A percentile compares a stretch with the other conserved stretches of the same genome.
phyloP scores from a whole-genome alignment of 2,329 filamentous ascomycete genomes.

The Harringtonia aguacate region DNA sequence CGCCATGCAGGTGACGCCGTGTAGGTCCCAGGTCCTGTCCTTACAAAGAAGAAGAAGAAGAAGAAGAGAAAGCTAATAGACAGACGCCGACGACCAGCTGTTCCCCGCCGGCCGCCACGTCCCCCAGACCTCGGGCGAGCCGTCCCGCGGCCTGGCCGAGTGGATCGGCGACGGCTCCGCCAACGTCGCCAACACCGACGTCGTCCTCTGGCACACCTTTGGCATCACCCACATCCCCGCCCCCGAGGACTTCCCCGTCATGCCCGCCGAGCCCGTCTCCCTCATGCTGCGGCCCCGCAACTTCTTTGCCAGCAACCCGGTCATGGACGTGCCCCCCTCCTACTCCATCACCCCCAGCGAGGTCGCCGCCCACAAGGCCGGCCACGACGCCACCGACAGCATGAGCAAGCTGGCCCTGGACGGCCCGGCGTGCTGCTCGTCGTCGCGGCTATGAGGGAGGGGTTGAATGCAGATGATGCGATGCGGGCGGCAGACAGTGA shows the following conservation, averaged over 20 bases:
- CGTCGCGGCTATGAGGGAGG: too few species aligned
- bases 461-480: too few species aligned
- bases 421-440: constrained; percentile 11
- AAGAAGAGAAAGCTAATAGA: too few species aligned
- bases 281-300: constrained; percentile 68
- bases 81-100: constrained; percentile 70
- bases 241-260: constrained; percentile 85
- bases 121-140: constrained; percentile 75
- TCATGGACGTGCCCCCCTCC: constrained; percentile 68
- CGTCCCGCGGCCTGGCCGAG: constrained; percentile 58
- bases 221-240: constrained; percentile 82
- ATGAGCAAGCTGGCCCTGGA: constrained; percentile 29
- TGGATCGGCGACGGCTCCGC: constrained; percentile 66
- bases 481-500: too few species aligned
- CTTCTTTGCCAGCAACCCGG: constrained; percentile 74
- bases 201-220: constrained; percentile 92
- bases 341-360: constrained; percentile 65
- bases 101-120: constrained; percentile 82
- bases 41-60: too few species aligned
- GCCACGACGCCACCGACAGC: constrained; percentile 36
- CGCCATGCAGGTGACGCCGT: constrained; percentile 80
- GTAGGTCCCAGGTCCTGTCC: constrained; percentile 36
- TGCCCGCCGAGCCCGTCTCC: constrained; percentile 81
- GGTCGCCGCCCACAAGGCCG: constrained; percentile 34
- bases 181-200: constrained; percentile 67